A percentile compares a stretch with the other conserved stretches of the same genome.
These are phyloP conservation scores for Cryptococcus hybrid DNA, from an alignment of 1,284 basidiomycete species.

Conservation along the genomic window DNA sequence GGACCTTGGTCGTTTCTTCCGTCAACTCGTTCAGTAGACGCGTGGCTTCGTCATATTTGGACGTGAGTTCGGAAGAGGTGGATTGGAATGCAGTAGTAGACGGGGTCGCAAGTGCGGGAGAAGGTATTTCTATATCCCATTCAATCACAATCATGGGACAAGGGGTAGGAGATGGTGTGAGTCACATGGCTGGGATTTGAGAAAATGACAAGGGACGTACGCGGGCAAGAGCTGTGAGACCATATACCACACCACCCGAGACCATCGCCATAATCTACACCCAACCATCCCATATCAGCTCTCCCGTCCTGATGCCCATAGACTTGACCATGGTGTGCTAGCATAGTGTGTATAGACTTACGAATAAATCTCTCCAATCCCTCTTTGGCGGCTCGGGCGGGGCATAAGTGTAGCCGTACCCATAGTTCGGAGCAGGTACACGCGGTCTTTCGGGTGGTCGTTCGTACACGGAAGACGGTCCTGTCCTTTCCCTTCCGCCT, in stretches of 20 bases:
- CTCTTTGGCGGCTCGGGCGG: slow-evolving; percentile 53
- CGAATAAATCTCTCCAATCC: slow-evolving; percentile 96
- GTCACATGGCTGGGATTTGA: too few relatives aligned
- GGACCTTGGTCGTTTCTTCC: slow-evolving; percentile 66
- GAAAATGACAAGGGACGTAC: slow-evolving; percentile 52
- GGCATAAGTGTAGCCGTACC: slow-evolving; percentile 17
- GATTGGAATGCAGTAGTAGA: slow-evolving; percentile 83
- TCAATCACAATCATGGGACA: neutral
- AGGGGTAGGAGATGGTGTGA: neutral
- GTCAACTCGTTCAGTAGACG: slow-evolving; percentile 59
- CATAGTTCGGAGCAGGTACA: slow-evolving; percentile 9
- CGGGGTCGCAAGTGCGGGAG: slow-evolving; percentile 90
- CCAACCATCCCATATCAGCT: slow-evolving; percentile 1
- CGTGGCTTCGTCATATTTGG: slow-evolving; percentile 92
- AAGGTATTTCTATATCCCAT: slow-evolving; percentile 71
- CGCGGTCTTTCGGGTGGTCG: slow-evolving; percentile 9
- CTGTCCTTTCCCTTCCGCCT: neutral
- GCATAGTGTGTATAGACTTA: slow-evolving; percentile 49
- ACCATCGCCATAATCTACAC: slow-evolving; percentile 86
- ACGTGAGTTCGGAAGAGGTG: slow-evolving; percentile 77
- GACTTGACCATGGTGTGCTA: too few relatives aligned
- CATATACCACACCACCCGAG: slow-evolving; percentile 85
- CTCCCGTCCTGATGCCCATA: neutral
- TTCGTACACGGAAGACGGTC: neutral
- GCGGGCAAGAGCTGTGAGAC: slow-evolving; percentile 78